phyloP scores from a whole-genome alignment of 1,284 basidiomycete genomes.

The Papiliotrema nemorosa region DNA sequence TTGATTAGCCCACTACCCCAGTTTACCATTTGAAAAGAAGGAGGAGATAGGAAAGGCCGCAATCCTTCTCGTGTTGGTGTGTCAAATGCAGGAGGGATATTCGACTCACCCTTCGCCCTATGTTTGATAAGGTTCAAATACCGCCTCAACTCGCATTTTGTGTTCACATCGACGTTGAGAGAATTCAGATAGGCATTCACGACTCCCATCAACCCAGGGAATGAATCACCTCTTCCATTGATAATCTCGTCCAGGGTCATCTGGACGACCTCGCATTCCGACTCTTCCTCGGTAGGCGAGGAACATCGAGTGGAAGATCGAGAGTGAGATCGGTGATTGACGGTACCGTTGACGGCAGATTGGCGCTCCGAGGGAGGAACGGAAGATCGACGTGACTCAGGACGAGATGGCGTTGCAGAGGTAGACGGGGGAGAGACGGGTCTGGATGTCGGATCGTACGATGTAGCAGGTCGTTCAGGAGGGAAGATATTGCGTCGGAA shows the following conservation, averaged over 20 bases:
- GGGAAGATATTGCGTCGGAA: constrained; percentile 86
- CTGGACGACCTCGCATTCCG: constrained; percentile 73
- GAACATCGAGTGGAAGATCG: constrained; percentile 36
- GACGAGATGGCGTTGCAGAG: background rate
- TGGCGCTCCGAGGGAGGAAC: background rate
- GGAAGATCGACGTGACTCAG: constrained; percentile 5
- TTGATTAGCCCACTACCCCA: background rate
- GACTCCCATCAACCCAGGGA: constrained; percentile 82
- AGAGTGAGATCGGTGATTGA: constrained; percentile 2
- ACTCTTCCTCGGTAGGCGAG: constrained; percentile 54
- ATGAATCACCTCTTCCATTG: constrained; percentile 71
- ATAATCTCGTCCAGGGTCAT: constrained; percentile 92
- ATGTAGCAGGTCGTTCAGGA: constrained; percentile 39
- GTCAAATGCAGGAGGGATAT: background rate
- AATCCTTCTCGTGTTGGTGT: background rate
- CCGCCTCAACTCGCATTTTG: constrained; percentile 64
- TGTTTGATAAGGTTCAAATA: constrained; percentile 76
- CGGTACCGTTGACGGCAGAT: background rate
- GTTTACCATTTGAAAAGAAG: background rate
- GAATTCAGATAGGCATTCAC: constrained; percentile 84
- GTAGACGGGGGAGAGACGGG: constrained; percentile 34
- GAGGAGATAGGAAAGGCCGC: too few relatives aligned
- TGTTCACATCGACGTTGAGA: constrained; percentile 68
- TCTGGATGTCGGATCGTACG: constrained; percentile 39
- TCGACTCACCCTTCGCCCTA: constrained; percentile 69